Conservation (phyloP, 2,329 filamentous ascomycete genomes). For the Cladobotryum protrusum region DNA sequence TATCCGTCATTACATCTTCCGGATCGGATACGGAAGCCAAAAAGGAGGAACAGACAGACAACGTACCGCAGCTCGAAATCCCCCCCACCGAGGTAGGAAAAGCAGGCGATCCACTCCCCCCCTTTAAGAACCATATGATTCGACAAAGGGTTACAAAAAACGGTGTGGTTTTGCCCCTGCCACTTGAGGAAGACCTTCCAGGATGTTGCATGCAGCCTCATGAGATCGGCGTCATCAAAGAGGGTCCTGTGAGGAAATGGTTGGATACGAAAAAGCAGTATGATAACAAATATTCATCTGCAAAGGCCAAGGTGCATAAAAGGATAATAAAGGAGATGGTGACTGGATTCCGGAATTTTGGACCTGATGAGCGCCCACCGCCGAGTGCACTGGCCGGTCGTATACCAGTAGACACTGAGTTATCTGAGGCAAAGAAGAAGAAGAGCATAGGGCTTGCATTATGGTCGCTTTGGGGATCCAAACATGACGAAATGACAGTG, state of each 20-base stretch:
- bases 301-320: slow-evolving; percentile 67
- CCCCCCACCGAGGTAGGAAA: slow-evolving; percentile 57
- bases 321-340: slow-evolving; percentile 66
- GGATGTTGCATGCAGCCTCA: slow-evolving; percentile 56
- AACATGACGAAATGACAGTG: slow-evolving; percentile 75
- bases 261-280: slow-evolving; percentile 65
- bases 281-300: slow-evolving; percentile 64
- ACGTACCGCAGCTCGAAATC: slow-evolving; percentile 14
- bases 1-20: slow-evolving; percentile 66
- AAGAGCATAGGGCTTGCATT: slow-evolving; percentile 72
- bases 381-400: slow-evolving; percentile 76
- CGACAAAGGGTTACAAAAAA: slow-evolving; percentile 77
- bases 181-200: slow-evolving; percentile 56
- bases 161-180: slow-evolving; percentile 65
- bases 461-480: slow-evolving; percentile 85
- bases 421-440: slow-evolving; percentile 43
- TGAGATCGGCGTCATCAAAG: slow-evolving; percentile 73
- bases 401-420: slow-evolving; percentile 42
- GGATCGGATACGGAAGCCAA: slow-evolving; percentile 28
- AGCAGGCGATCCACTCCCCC: slow-evolving; percentile 75
- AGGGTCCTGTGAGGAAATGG: slow-evolving; percentile 77
- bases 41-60: slow-evolving; percentile 16
- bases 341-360: slow-evolving; percentile 64
- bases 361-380: slow-evolving; percentile 68
- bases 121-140: slow-evolving; percentile 83